phyloP scores from a whole-genome alignment of 1,284 basidiomycete genomes.

The Pyrrhoderma noxium region DNA sequence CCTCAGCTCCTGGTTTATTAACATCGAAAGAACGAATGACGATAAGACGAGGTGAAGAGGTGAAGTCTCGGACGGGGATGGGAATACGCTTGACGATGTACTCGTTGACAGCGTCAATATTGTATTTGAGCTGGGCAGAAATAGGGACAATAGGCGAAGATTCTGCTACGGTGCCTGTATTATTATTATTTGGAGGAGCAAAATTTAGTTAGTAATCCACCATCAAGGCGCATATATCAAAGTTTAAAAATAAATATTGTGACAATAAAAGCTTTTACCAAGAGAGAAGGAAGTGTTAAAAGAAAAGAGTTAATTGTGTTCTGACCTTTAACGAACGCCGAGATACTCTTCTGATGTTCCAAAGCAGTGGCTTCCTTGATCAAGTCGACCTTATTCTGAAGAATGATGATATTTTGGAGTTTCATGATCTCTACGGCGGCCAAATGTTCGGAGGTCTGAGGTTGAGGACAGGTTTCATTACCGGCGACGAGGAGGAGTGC shows the following conservation, averaged over 20 bases:
- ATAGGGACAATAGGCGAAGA: conserved; percentile 97
- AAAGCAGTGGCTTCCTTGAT: conserved; percentile 88
- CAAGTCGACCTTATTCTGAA: conserved; percentile 96
- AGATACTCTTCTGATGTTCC: conserved; percentile 90
- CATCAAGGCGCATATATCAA: no score
- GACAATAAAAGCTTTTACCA: conserved; percentile 4
- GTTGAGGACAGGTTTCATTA: conserved; percentile 98
- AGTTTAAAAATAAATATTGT: conserved; percentile 4
- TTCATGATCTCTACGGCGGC: conserved; percentile 99
- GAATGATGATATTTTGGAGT: conserved; percentile 94
- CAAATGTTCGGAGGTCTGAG: conserved; percentile 97
- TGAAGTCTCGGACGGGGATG: conserved; percentile 90
- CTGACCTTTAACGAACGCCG: conserved; percentile 87
- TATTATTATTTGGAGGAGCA: background rate
- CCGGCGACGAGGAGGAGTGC: conserved; percentile 92
- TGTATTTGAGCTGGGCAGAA: conserved; percentile 97
- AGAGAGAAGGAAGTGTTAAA: background rate
- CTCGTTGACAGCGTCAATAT: conserved; percentile 99
- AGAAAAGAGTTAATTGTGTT: background rate
- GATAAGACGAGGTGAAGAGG: conserved; percentile 86
- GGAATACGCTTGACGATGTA: conserved; percentile 98
- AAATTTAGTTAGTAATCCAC: no score
- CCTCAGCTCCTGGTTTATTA: conserved; percentile 97
- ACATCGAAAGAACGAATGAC: conserved; percentile 99
- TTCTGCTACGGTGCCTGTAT: conserved; percentile 87